Base-by-base conservation (phyloP, 805 yeast genomes). In the Hanseniaspora mollemarum region DNA sequence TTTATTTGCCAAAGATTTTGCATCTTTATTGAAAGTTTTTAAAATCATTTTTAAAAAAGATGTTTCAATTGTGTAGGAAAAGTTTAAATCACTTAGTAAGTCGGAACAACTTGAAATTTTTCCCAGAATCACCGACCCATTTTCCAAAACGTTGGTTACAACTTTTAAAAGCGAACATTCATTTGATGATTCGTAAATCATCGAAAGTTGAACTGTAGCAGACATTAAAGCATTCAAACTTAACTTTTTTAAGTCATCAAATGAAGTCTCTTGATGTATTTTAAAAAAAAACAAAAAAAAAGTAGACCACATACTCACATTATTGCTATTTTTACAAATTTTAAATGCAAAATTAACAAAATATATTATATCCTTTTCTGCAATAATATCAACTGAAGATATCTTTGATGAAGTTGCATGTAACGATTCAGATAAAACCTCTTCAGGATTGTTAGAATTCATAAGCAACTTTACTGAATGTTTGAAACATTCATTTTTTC, bases 1-100 rank as follows among this genome's bases (percentile, higher is more conserved):
- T 2, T 58, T 55, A 12, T 68, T 60, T 60, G 80, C 64, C 53
- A 74, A 71, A 19, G 65, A 65, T 56, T 67, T 73, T 0, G 81
- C 76, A 26, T 78, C 81, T 21, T 67, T 71, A 55, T 81, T 79
- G 5, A 83, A 61, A 48, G 85, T 68, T 31, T 67, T 67, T 38
- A 80, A 67, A 9, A 81, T 71, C 6, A 77, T 66, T 15, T 65
- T 61, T 18, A 79, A 67, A 53, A 82, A 72, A 35, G 73, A 73
- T 53, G 72, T 73, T 55, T 86, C 94, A 56, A 81, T 76, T 12
- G 76, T 67, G 57, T 78, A 82, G 0, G 87, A 77, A 2, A 76
- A 62, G 52, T 79, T 78, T 1, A 84, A 73, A 54, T 83, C 87
- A 24, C 71, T 71, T 21, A 87, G 63, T 16, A 83, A 73, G 1